Evolutionary conservation across 1,139 yeast species (phyloP).

Genomic region (Scheffersomyces illinoinensis): DNA sequence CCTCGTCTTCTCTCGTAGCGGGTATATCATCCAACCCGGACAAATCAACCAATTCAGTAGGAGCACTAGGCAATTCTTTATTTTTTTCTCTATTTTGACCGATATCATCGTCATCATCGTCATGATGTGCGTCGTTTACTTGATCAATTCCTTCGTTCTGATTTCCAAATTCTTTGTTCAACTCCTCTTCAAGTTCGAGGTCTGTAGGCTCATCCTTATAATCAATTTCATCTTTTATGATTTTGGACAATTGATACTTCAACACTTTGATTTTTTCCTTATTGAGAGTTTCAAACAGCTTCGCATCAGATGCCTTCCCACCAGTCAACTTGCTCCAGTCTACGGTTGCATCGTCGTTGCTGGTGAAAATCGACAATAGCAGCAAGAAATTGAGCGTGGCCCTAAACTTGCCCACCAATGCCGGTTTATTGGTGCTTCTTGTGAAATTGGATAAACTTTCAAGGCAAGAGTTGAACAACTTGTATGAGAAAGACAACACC

Average conservation of each 20-base stretch:
- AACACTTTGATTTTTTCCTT: constrained; percentile 38
- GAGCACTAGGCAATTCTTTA: not conserved
- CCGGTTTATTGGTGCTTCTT: constrained; percentile 25
- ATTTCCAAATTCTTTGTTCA: constrained; percentile 26
- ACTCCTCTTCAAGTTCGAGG: constrained; percentile 25
- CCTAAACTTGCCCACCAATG: constrained; percentile 32
- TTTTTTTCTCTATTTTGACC: constrained; percentile 4
- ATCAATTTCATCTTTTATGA: constrained; percentile 40
- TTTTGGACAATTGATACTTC: constrained; percentile 41
- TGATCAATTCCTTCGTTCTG: constrained; percentile 6
- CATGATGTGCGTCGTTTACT: constrained; percentile 2
- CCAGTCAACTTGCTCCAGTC: constrained; percentile 36
- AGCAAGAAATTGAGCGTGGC: constrained; percentile 40
- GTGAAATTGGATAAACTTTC: constrained; percentile 27
- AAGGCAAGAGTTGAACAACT: constrained; percentile 55
- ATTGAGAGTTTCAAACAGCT: constrained; percentile 28
- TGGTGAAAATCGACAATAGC: constrained; percentile 29
- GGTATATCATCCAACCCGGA: not conserved
- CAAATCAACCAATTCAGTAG: not conserved
- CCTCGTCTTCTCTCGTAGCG: constrained; percentile 1
- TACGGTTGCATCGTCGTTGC: constrained; percentile 24
- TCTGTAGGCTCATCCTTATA: constrained; percentile 22
- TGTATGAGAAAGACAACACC: constrained; percentile 61
- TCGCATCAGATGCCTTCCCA: constrained; percentile 27
- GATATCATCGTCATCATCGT: constrained; percentile 5